Percentiles rank a stretch among this genome's conserved stretches.
Conservation (phyloP, 495 filamentous ascomycete genomes). For the Immersiella caudata region DNA sequence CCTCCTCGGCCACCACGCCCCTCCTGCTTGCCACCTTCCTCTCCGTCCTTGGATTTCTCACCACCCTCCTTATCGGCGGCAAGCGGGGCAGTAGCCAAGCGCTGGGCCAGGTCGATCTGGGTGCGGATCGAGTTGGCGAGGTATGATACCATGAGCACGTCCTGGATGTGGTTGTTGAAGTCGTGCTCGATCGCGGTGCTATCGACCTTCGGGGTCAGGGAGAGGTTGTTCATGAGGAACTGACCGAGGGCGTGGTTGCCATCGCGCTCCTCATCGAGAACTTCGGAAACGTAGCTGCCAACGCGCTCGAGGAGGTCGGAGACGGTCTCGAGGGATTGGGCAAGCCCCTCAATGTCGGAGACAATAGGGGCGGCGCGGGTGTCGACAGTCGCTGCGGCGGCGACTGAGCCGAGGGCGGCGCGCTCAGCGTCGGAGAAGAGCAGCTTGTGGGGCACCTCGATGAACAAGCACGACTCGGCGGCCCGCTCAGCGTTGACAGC, state of each 20-base stretch:
- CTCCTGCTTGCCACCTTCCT: conserved; percentile 36
- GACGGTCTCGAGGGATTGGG: conserved; percentile 81
- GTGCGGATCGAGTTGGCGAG: conserved; percentile 98
- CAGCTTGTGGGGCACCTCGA: conserved; percentile 86
- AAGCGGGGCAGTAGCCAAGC: conserved; percentile 82
- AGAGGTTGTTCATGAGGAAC: conserved; percentile 88
- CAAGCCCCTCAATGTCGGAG: conserved; percentile 85
- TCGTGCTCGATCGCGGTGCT: conserved; percentile 85
- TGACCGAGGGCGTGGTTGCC: conserved; percentile 87
- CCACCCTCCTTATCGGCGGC: conserved; percentile 58
- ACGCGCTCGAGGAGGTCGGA: conserved; percentile 87
- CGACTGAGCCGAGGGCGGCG: conserved; percentile 83
- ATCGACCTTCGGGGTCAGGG: conserved; percentile 91
- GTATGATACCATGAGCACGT: conserved; percentile 95
- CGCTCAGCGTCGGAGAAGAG: conserved; percentile 91
- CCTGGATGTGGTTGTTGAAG: conserved; percentile 99
- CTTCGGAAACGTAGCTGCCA: conserved; percentile 81
- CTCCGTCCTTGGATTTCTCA: conserved; percentile 47
- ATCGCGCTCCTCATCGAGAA: conserved; percentile 64
- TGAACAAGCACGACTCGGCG: conserved; percentile 92
- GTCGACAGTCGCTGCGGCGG: conserved; percentile 77
- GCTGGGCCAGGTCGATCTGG: conserved; percentile 96
- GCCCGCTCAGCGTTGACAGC: conserved; percentile 94
- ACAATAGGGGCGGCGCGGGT: conserved; percentile 69
- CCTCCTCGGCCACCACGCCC: conserved; percentile 46